phyloP scores from a whole-genome alignment of 2,329 filamentous ascomycete species.

The Emericellopsis cladophorae region DNA sequence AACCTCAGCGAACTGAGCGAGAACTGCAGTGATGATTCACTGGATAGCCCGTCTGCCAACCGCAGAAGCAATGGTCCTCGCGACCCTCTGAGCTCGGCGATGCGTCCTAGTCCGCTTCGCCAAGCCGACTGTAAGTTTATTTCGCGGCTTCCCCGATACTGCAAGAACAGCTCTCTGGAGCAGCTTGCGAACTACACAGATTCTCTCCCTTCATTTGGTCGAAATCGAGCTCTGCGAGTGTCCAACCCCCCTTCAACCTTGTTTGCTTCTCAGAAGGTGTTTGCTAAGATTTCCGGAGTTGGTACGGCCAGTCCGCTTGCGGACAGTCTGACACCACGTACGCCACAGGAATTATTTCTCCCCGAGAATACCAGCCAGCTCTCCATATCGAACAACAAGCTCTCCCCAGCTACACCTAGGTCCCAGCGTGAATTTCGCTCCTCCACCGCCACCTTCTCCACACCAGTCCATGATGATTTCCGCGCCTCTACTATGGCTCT shows the following conservation, averaged over 20 bases:
- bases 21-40: constrained; percentile 21
- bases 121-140: constrained; percentile 31
- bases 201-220: no score
- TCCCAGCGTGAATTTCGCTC: constrained; percentile 37
- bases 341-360: constrained; percentile 62
- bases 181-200: no score
- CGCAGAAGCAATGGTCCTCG: constrained; percentile 24
- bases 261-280: constrained; percentile 19
- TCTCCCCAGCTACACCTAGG: constrained; percentile 70
- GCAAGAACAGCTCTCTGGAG: no score
- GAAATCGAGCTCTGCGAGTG: no score
- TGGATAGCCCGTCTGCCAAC: constrained; percentile 35
- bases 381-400: constrained; percentile 52
- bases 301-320: constrained; percentile 50
- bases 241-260: background rate
- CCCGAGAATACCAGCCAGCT: constrained; percentile 72
- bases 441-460: constrained; percentile 45
- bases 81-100: constrained; percentile 25
- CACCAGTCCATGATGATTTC: constrained; percentile 56
- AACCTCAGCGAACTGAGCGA: constrained; percentile 10
- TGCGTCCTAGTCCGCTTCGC: constrained; percentile 20
- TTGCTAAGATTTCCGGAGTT: constrained; percentile 35
- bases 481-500: constrained; percentile 31
- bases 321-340: constrained; percentile 55
- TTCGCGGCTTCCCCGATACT: background rate